phyloP scores from a whole-genome alignment of 768 basidiomycete genomes.

The Tubosaeta sp. region DNA sequence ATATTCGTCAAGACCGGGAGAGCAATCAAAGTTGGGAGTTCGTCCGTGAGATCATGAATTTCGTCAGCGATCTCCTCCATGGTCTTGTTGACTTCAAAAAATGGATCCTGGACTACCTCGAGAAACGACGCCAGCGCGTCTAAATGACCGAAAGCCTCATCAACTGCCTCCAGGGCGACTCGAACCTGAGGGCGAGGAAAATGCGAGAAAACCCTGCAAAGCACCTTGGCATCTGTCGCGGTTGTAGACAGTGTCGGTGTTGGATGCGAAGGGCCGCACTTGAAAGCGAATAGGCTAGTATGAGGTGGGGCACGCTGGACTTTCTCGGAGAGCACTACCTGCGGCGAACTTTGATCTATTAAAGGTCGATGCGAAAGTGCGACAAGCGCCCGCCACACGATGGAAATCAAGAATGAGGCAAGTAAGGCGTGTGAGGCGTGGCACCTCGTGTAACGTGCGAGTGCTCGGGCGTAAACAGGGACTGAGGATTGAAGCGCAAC shows the following conservation, averaged over 20 bases:
- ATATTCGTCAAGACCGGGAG: constrained; percentile 62
- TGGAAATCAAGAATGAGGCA: constrained; percentile 66
- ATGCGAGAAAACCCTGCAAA: constrained; percentile 56
- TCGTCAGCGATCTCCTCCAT: constrained; percentile 33
- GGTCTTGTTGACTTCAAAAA: constrained; percentile 17
- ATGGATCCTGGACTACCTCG: constrained; percentile 41
- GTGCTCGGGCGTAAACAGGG: constrained; percentile 56
- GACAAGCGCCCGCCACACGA: constrained; percentile 72
- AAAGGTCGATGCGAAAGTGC: constrained; percentile 61
- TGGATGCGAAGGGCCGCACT: constrained; percentile 62
- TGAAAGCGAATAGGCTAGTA: constrained; percentile 57
- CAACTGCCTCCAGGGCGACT: constrained; percentile 75
- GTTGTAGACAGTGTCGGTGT: constrained; percentile 47
- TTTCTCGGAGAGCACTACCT: constrained; percentile 32
- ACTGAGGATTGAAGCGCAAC: constrained; percentile 51
- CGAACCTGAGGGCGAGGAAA: constrained; percentile 62
- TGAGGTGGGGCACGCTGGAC: constrained; percentile 42
- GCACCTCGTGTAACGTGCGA: constrained; percentile 53
- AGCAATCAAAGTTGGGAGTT: constrained; percentile 71
- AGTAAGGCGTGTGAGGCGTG: constrained; percentile 54
- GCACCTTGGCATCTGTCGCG: constrained; percentile 54
- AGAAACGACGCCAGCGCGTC: constrained; percentile 53
- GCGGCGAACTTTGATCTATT: constrained; percentile 38
- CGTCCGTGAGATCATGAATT: constrained; percentile 51
- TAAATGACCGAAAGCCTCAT: constrained; percentile 70